Conservation (phyloP, 177 flowering plant genomes). For the Viscum album region DNA sequence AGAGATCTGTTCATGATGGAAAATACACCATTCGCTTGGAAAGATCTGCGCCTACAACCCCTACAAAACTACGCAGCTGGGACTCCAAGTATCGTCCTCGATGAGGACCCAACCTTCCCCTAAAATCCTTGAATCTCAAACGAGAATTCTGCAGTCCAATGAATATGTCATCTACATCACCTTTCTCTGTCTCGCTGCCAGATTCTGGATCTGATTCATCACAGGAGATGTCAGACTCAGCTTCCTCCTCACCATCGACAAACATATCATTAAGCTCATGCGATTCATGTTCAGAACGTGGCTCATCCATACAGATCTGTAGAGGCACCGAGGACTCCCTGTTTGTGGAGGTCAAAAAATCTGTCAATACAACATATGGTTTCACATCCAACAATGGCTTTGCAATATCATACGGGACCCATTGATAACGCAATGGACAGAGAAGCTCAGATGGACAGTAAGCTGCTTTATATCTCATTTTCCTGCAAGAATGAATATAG, state of each 20-base stretch:
- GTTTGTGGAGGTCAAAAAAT: slow-evolving; percentile 27
- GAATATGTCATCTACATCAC: slow-evolving; percentile 32
- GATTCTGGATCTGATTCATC: slow-evolving; percentile 38
- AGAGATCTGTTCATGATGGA: too few species aligned
- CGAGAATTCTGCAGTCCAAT: slow-evolving; percentile 40
- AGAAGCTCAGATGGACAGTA: slow-evolving; percentile 90
- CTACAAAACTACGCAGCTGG: slow-evolving; percentile 42
- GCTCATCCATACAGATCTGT: slow-evolving; percentile 24
- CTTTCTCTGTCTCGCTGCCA: slow-evolving; percentile 21
- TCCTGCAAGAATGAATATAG: slow-evolving; percentile 79
- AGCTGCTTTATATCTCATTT: slow-evolving; percentile 97
- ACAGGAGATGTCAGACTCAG: slow-evolving; percentile 45
- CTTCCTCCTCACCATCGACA: slow-evolving; percentile 39
- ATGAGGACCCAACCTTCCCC: slow-evolving; percentile 21
- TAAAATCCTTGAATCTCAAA: slow-evolving; percentile 58
- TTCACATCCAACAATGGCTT: slow-evolving; percentile 64
- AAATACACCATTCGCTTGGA: slow-evolving; percentile 54
- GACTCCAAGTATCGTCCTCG: slow-evolving; percentile 31
- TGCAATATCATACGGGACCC: slow-evolving; percentile 62
- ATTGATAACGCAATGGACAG: slow-evolving; percentile 80
- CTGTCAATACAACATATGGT: slow-evolving; percentile 57
- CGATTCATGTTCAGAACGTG: slow-evolving; percentile 19
- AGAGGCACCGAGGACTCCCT: slow-evolving; percentile 24
- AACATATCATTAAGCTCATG: slow-evolving; percentile 32
- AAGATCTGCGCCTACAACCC: slow-evolving; percentile 51